Conservation (phyloP, 192 early-diverging fungal genomes). For the Dispira simplex region DNA sequence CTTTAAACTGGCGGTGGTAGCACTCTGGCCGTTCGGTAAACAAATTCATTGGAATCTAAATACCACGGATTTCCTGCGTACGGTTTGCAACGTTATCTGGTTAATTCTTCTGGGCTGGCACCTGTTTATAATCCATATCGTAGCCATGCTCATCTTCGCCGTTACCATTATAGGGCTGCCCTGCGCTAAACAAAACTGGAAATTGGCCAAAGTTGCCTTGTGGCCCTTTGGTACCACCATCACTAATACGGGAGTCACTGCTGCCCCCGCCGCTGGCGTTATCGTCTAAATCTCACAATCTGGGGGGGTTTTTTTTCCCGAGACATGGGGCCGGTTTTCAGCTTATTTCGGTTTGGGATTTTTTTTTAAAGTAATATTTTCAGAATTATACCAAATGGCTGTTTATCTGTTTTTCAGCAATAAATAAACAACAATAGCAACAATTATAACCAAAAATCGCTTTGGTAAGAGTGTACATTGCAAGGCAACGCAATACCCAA, state of each 20-base stretch:
- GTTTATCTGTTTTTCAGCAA: too few relatives aligned
- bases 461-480: too few relatives aligned
- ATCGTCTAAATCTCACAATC: too few relatives aligned
- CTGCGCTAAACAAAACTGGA: constrained; percentile 12
- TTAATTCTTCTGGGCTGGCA: constrained; percentile 8
- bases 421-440: too few relatives aligned
- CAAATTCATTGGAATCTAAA: not conserved
- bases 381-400: too few relatives aligned
- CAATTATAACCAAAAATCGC: too few relatives aligned
- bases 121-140: constrained; percentile 6
- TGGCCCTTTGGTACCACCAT: constrained; percentile 11
- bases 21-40: constrained; percentile 11
- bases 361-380: too few relatives aligned
- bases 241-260: not conserved
- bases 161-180: constrained; percentile 11
- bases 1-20: constrained; percentile 6
- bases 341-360: too few relatives aligned
- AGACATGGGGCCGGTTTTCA: too few relatives aligned
- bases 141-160: constrained; percentile 1
- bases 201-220: constrained; percentile 9
- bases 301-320: not conserved
- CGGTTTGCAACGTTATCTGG: constrained; percentile 9
- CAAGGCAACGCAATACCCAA: too few relatives aligned
- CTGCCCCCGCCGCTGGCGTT: not conserved
- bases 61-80: not conserved